Evolutionary conservation across 2,329 filamentous ascomycete species (phyloP).

Genomic region (Claviceps sorghi): DNA sequence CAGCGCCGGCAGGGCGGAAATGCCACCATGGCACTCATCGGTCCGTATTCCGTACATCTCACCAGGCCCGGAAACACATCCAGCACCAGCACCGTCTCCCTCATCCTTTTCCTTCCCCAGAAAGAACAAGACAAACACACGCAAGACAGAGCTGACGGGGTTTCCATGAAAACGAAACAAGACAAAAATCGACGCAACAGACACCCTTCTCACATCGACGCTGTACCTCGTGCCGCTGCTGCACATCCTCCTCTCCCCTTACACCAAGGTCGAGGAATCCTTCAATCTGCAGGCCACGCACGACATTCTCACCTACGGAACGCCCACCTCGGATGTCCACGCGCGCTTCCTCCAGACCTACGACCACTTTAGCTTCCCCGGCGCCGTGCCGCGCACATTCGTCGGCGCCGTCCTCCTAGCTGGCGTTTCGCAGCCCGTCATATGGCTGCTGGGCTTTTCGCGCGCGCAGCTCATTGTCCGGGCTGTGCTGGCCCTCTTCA

Average conservation of each 20-base stretch:
- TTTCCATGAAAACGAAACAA: neutral
- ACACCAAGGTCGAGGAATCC: conserved; percentile 96
- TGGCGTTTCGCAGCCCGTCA: conserved; percentile 52
- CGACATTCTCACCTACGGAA: conserved; percentile 72
- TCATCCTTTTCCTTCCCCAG: neutral
- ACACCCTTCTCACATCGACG: conserved; percentile 13
- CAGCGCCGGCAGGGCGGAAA: neutral
- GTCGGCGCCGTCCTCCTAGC: conserved; percentile 67
- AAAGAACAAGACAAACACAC: neutral
- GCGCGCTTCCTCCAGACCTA: conserved; percentile 48
- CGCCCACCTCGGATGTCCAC: conserved; percentile 34
- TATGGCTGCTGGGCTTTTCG: conserved; percentile 39
- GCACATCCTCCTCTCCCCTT: conserved; percentile 63
- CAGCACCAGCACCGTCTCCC: neutral
- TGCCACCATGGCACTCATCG: conserved; percentile 11
- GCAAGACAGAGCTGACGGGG: neutral
- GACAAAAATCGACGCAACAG: conserved; percentile 5
- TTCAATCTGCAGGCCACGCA: conserved; percentile 94
- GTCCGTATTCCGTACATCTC: conserved; percentile 3
- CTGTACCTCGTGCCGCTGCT: conserved; percentile 45
- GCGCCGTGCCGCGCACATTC: conserved; percentile 83
- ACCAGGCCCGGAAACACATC: neutral
- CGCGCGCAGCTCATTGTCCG: conserved; percentile 52
- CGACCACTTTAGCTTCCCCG: conserved; percentile 83
- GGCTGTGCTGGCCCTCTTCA: conserved; percentile 62